Evolutionary conservation across 1,284 basidiomycete genomes (phyloP).

Genomic region (Irpex sp.): DNA sequence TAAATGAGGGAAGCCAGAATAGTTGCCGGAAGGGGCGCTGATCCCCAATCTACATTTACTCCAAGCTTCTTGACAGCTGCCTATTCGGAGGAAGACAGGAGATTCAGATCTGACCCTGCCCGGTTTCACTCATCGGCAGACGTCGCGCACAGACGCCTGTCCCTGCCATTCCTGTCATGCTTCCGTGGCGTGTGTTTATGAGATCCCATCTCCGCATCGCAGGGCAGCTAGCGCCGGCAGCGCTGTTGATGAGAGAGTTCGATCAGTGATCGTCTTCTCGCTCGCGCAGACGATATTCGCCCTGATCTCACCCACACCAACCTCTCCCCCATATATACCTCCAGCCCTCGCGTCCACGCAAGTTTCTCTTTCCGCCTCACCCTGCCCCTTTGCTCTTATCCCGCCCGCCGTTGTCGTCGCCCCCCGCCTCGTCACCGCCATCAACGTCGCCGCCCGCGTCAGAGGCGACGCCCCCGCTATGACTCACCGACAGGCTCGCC

Average conservation of each 20-base stretch:
- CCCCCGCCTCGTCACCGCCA: slow-evolving; percentile 28
- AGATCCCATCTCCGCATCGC: slow-evolving; percentile 17
- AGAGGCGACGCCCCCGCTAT: slow-evolving; percentile 33
- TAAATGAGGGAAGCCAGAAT: slow-evolving; percentile 7
- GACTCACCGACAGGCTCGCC: slow-evolving; percentile 64
- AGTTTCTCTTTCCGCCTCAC: slow-evolving; percentile 21
- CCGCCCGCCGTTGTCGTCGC: slow-evolving; percentile 40
- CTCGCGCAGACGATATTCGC: slow-evolving; percentile 19
- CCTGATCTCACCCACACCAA: slow-evolving; percentile 32
- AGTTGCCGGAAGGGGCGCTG: slow-evolving; percentile 14
- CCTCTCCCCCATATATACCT: slow-evolving; percentile 30
- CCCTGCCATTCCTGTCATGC: slow-evolving; percentile 13
- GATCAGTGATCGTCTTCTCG: slow-evolving; percentile 34
- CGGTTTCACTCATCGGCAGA: neutral
- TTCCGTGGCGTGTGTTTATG: slow-evolving; percentile 19
- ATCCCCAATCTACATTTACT: slow-evolving; percentile 3
- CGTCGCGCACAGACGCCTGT: neutral
- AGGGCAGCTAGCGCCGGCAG: slow-evolving; percentile 5
- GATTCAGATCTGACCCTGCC: slow-evolving; percentile 9
- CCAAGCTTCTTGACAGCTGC: slow-evolving; percentile 5
- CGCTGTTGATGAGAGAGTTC: slow-evolving; percentile 11
- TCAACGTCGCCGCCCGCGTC: slow-evolving; percentile 16
- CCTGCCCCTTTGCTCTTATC: slow-evolving; percentile 30
- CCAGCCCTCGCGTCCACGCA: slow-evolving; percentile 17
- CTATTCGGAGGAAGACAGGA: slow-evolving; percentile 15